phyloP scores from a whole-genome alignment of 2,329 filamentous ascomycete genomes.

The Fusarium bulbicola region DNA sequence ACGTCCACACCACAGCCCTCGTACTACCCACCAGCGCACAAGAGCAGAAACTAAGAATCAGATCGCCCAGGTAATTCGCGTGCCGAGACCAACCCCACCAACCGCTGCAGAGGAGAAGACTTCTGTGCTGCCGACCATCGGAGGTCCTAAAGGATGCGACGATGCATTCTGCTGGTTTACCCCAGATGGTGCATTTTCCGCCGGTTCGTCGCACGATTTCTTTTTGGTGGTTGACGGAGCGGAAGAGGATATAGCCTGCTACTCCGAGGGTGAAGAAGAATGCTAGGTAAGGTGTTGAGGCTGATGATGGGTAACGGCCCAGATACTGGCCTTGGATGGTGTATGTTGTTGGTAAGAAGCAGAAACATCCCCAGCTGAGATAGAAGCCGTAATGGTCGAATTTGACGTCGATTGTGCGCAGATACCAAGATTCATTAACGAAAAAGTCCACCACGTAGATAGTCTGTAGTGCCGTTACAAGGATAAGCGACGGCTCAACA shows the following conservation, averaged over 20 bases:
- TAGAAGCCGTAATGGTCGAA: constrained; percentile 58
- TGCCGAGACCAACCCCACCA: constrained; percentile 46
- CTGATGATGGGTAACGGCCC: constrained; percentile 50
- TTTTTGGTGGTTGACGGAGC: constrained; percentile 57
- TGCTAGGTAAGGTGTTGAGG: constrained; percentile 36
- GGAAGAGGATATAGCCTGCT: constrained; percentile 54
- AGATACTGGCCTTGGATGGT: constrained; percentile 60
- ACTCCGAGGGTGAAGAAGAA: constrained; percentile 35
- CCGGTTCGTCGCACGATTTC: constrained; percentile 51
- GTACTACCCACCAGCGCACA: constrained; percentile 53
- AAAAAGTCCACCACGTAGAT: constrained; percentile 60
- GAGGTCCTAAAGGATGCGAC: constrained; percentile 51
- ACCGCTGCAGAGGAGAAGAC: constrained; percentile 41
- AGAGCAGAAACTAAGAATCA: constrained; percentile 48
- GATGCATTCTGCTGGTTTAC: constrained; percentile 51
- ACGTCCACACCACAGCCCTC: constrained; percentile 54
- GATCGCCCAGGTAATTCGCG: constrained; percentile 43
- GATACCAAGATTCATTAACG: constrained; percentile 59
- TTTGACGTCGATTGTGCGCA: constrained; percentile 56
- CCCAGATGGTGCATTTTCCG: constrained; percentile 55
- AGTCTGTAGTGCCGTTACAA: constrained; percentile 54
- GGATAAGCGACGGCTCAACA: constrained; percentile 49
- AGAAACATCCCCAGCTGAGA: constrained; percentile 55
- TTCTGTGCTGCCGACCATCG: constrained; percentile 52
- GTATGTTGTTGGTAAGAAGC: constrained; percentile 56